Percentiles rank a stretch among this genome's conserved stretches.
These are phyloP conservation scores for Tetrapisispora namnaoensis DNA, from an alignment of 805 yeast genomes.

Conservation along the genomic window DNA sequence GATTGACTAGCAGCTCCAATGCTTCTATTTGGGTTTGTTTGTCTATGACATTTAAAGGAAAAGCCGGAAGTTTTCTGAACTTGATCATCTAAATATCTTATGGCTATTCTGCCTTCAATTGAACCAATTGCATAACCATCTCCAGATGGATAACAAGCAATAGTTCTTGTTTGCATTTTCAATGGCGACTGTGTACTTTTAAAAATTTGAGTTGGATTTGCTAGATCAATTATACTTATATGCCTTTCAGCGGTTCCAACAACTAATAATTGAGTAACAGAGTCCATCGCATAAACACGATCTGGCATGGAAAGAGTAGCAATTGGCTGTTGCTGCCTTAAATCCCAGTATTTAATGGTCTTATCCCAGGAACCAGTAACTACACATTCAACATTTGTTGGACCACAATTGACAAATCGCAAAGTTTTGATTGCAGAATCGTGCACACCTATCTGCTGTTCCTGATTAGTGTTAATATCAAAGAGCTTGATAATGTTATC, in stretches of 20 bases:
- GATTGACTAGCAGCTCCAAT: constrained; percentile 45
- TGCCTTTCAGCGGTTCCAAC: constrained; percentile 93
- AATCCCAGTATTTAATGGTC: constrained; percentile 89
- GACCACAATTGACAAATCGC: constrained; percentile 74
- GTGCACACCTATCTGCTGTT: constrained; percentile 78
- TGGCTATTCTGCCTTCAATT: constrained; percentile 91
- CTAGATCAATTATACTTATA: constrained; percentile 63
- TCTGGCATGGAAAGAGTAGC: constrained; percentile 80
- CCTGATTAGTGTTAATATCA: constrained; percentile 77
- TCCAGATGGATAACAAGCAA: constrained; percentile 79
- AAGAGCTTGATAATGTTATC: constrained; percentile 80
- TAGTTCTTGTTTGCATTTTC: constrained; percentile 78
- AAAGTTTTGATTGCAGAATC: constrained; percentile 70
- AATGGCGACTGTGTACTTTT: constrained; percentile 66
- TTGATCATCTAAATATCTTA: constrained; percentile 79
- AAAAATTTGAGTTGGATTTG: constrained; percentile 73
- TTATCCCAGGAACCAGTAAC: constrained; percentile 97
- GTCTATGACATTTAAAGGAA: constrained; percentile 92
- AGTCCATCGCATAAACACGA: constrained; percentile 82
- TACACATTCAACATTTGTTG: constrained; percentile 61
- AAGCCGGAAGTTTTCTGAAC: constrained; percentile 67
- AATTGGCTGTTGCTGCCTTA: constrained; percentile 76
- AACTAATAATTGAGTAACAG: constrained; percentile 70
- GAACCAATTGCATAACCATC: constrained; percentile 90
- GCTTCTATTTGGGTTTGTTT: constrained; percentile 36